These are phyloP conservation scores for Thalassiosira ordinaria DNA, from an alignment of 352 stramenopile species.

Conservation along the genomic window DNA sequence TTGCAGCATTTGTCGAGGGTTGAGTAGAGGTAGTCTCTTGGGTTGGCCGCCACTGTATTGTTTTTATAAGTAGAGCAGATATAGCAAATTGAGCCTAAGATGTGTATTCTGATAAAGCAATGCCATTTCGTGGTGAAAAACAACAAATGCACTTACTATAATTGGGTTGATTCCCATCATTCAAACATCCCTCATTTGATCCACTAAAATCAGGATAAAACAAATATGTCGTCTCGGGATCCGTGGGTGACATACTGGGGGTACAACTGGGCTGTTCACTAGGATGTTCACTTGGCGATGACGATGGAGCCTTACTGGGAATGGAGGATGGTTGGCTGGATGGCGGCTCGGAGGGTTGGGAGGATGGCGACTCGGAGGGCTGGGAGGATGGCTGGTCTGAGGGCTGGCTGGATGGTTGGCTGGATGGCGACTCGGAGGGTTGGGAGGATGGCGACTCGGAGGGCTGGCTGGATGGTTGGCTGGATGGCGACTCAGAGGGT, in stretches of 20 bases:
- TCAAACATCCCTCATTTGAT: conserved; percentile 25
- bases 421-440: background rate
- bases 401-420: background rate
- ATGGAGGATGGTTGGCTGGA: background rate
- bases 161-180: conserved; percentile 37
- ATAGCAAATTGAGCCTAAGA: background rate
- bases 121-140: background rate
- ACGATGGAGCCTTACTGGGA: background rate
- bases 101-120: background rate
- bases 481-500: background rate
- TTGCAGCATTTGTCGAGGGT: conserved; percentile 32
- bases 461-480: background rate
- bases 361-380: background rate
- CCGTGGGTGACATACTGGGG: conserved; percentile 3
- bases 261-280: background rate
- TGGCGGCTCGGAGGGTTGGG: background rate
- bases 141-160: background rate
- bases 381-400: conserved; percentile 2
- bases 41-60: conserved; percentile 26
- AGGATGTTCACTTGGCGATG: background rate
- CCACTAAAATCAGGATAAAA: conserved; percentile 42
- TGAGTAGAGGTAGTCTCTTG: conserved; percentile 5
- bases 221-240: conserved; percentile 15
- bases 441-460: background rate
- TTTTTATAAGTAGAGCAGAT: background rate